Base-by-base conservation (phyloP, 2,329 filamentous ascomycete genomes). In the Monilinia laxa region DNA sequence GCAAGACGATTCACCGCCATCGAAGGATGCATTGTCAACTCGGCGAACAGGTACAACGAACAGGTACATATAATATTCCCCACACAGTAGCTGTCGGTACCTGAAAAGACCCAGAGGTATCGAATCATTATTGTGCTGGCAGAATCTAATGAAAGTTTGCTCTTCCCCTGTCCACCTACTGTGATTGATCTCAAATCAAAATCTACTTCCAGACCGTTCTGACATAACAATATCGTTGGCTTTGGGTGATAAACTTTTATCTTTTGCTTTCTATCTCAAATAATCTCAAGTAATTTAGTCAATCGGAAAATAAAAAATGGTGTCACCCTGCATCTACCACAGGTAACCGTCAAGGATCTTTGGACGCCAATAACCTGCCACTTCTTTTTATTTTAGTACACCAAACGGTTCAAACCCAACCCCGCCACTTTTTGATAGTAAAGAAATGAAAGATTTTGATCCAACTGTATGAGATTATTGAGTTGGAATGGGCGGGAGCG, bases 311-410 rank as follows among this genome's bases (percentile, higher is more conserved):
- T 56, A n/a, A 35, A 53, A 49, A 51, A 47, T 64, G 62, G 18
- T 58, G 42, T 58, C 62, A 49, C 40, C 53, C 40, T 64, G 42
- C 62, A 55, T 64, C 40, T 18, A 16, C 42, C 20, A 35, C 38
- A 40, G 14, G 38, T 14, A 40, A 40, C 4, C 14, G 31, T 28
- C 53, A 40, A 42, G 62, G 52, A 51, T 57, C 38, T 49, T 65
- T 57, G 62, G 62, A 52, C 62, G 62, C 40, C 62, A 58, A 64
- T 7, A 49, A n/a, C 63, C 63, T 49, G 63, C 63, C 63, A 65
- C 63, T 65, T 59, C 31, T 47, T 65, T 60, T 64, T 38, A 35
- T 52, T 28, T 51, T 28, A 10, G 20, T 12, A 38, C 12, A 12
- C 20, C 16, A 51, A 28, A 49, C 51, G 45, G 18, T n/a, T 18